These are phyloP conservation scores for Senna siamea DNA, from an alignment of 306 rosid species.

Conservation along the genomic window DNA sequence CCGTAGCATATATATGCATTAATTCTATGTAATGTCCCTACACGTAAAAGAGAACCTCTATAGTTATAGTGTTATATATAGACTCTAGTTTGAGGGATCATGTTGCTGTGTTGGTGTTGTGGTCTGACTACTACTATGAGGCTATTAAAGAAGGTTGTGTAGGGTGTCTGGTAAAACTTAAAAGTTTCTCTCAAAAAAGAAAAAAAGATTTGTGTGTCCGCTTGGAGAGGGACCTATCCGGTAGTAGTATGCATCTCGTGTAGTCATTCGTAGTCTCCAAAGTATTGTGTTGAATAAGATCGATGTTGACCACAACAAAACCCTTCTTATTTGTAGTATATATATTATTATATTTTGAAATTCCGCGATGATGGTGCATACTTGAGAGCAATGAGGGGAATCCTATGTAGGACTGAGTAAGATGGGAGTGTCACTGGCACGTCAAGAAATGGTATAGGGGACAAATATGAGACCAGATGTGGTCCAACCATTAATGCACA, in stretches of 20 bases:
- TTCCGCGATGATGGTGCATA: conserved; percentile 32
- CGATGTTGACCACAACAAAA: conserved; percentile 47
- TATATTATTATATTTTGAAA: background rate
- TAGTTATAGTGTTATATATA: too few relatives aligned
- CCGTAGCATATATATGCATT: background rate
- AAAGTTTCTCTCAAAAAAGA: background rate
- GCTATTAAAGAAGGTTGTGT: background rate
- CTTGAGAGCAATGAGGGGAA: conserved; percentile 32
- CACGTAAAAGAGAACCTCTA: too few relatives aligned
- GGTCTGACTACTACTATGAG: conserved; percentile 28
- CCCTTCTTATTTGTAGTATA: too few relatives aligned
- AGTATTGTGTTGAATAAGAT: conserved; percentile 17
- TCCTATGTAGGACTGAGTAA: conserved; percentile 37
- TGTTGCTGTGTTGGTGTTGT: background rate
- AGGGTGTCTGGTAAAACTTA: too few relatives aligned
- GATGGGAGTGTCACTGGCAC: conserved; percentile 20
- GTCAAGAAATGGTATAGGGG: background rate
- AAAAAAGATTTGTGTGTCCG: conserved; percentile 46
- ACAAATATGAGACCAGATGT: conserved; percentile 10
- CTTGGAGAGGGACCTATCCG: conserved; percentile 37
- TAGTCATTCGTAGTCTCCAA: conserved; percentile 36
- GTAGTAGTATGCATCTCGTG: conserved; percentile 44
- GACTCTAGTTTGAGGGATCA: too few relatives aligned
- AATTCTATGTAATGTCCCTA: too few relatives aligned
- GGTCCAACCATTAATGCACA: conserved; percentile 36